Percentiles rank a stretch among this genome's conserved stretches.
These are phyloP conservation scores for Calonectria leucothoes DNA, from an alignment of 2,329 filamentous ascomycete genomes.

Conservation along the genomic window DNA sequence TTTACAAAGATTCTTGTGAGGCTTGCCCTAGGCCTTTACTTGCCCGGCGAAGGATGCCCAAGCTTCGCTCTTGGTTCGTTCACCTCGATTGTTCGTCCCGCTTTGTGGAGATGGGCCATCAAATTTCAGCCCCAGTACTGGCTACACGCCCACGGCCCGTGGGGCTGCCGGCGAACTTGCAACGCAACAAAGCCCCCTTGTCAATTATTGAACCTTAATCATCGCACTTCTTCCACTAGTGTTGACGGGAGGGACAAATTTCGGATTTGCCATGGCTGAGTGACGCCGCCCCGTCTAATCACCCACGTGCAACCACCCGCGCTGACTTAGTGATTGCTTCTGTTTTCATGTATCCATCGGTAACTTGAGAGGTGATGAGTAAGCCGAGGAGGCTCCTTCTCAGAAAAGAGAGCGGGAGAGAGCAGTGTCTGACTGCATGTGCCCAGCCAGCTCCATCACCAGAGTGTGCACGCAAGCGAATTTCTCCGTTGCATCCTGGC, in stretches of 20 bases:
- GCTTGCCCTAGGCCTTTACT: too few species aligned
- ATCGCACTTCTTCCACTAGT: background rate
- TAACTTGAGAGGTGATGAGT: too few species aligned
- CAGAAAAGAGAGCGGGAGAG: too few species aligned
- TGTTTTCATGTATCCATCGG: too few species aligned
- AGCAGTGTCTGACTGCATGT: background rate
- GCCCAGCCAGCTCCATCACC: background rate
- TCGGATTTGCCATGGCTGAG: background rate
- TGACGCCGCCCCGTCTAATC: background rate
- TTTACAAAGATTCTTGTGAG: too few species aligned
- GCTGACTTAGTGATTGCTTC: background rate
- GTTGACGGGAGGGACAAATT: background rate
- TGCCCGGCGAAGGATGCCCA: background rate
- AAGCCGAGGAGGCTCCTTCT: too few species aligned
- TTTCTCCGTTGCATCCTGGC: background rate
- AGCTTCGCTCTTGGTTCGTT: background rate
- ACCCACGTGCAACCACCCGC: background rate
- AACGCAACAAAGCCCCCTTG: background rate
- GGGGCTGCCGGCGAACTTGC: background rate
- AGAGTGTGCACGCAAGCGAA: background rate
- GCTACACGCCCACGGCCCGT: background rate
- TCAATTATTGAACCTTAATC: background rate
- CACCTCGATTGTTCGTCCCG: background rate
- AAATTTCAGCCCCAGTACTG: background rate
- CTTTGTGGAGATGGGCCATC: background rate